A percentile compares a stretch with the other conserved stretches of the same genome.
phyloP scores from a whole-genome alignment of 108 stramenopile genomes.

The Cyclostephanos invisitatus region DNA sequence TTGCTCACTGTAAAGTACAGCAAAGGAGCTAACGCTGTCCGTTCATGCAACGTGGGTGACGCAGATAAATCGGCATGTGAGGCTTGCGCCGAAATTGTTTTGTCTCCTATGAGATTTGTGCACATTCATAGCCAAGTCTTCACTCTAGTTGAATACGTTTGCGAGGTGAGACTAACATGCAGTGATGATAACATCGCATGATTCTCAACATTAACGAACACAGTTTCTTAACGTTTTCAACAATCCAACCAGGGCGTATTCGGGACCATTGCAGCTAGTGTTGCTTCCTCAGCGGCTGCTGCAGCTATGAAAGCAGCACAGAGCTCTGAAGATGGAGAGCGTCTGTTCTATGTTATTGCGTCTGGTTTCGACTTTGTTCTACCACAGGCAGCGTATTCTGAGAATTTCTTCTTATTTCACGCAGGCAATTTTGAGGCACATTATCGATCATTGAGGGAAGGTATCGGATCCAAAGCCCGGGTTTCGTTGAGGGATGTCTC shows the following conservation, averaged over 20 bases:
- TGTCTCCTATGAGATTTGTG: conserved; percentile 82
- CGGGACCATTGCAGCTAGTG: conserved; percentile 69
- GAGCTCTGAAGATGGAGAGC: conserved; percentile 51
- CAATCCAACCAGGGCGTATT: conserved; percentile 55
- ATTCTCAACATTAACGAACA: background rate
- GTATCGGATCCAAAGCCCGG: conserved; percentile 54
- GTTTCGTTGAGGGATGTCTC: conserved; percentile 57
- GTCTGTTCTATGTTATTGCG: conserved; percentile 65
- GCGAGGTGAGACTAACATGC: conserved; percentile 35
- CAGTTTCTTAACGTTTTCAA: background rate
- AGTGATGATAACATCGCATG: background rate
- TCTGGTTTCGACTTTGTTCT: conserved; percentile 75
- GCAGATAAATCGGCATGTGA: conserved; percentile 46
- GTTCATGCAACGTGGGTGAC: conserved; percentile 28
- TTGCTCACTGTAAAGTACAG: conserved; percentile 71
- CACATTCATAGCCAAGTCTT: conserved; percentile 80
- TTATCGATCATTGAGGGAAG: conserved; percentile 55
- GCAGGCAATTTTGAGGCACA: conserved; percentile 60
- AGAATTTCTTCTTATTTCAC: conserved; percentile 54
- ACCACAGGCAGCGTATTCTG: conserved; percentile 67
- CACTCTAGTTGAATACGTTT: conserved; percentile 77
- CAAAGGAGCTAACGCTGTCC: conserved; percentile 56
- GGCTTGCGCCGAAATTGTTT: conserved; percentile 61
- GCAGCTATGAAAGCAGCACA: conserved; percentile 76
- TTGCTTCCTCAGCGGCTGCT: conserved; percentile 70